These are phyloP conservation scores for Platanus orientalis DNA, from an alignment of 164 flowering plant species.

Conservation along the genomic window DNA sequence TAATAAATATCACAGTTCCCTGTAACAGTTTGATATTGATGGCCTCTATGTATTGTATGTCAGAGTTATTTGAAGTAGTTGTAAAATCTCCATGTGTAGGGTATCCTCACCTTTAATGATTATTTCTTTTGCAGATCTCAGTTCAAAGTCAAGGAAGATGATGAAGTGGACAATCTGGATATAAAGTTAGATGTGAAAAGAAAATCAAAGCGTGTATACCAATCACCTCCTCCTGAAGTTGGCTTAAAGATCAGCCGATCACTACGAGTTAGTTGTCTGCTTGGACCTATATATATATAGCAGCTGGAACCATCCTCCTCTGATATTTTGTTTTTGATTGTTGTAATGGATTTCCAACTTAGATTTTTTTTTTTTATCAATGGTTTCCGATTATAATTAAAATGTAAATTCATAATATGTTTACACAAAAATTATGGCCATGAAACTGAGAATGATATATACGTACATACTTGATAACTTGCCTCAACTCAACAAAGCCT, in stretches of 20 bases:
- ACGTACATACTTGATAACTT: too few relatives aligned
- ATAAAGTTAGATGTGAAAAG: conserved; percentile 56
- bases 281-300: too few relatives aligned
- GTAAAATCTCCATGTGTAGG: background rate
- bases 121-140: conserved; percentile 61
- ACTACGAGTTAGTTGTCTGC: conserved; percentile 55
- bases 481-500: too few relatives aligned
- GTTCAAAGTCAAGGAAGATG: conserved; percentile 88
- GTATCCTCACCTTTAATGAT: conserved; percentile 1
- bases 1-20: background rate
- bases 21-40: background rate
- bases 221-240: conserved; percentile 79
- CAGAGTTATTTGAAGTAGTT: background rate
- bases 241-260: conserved; percentile 88
- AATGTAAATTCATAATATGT: too few relatives aligned
- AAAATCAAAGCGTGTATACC: conserved; percentile 77
- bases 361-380: too few relatives aligned
- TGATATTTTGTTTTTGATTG: too few relatives aligned
- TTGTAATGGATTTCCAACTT: too few relatives aligned
- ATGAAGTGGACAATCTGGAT: conserved; percentile 86
- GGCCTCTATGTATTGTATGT: background rate
- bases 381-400: too few relatives aligned
- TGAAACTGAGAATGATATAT: too few relatives aligned
- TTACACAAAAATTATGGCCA: too few relatives aligned
- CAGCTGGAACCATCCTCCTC: too few relatives aligned